Base-by-base conservation (phyloP, 768 basidiomycete species). In the Amanita muscaria region DNA sequence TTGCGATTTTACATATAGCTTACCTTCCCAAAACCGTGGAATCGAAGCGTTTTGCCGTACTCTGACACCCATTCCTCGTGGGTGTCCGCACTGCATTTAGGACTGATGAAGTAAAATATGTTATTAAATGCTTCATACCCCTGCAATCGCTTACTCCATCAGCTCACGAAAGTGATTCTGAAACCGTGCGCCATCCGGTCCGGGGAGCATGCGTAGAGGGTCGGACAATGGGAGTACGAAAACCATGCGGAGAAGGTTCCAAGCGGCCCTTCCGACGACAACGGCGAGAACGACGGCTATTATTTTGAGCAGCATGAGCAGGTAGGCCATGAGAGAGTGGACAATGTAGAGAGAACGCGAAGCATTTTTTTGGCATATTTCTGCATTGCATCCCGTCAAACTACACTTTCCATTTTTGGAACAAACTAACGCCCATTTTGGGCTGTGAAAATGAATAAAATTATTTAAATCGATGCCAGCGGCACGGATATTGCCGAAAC, bases 1-100 rank as follows among this genome's bases (percentile, higher is more conserved):
- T n/a, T 5, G 23, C 40, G 15, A 21, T 19, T 35, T 29, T 23
- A 40, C 27, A 7, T 12, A 23, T 21, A n/a, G 37, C 56, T 36
- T 48, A 74, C 75, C 55, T 56, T 67, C 31, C 76, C 77, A 56
- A 71, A 74, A 1, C 76, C 76, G 50, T 79, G 70, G 44, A 76
- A 74, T 32, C 70, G 58, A 47, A 76, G 73, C 1, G 74, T 77
- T 49, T 68, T 67, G 9, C 76, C 77, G 56, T 65, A 73, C 12
- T 49, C 55, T 44, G 59, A 61, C 19, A 62, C 59, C 73, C 73
- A 77, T 15, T 65, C 59, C 12, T 64, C 59, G 50, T 75, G 64
- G 1, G 65, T 67, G 4, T 58, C 52, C 6, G 65, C 55, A 48
- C 67, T 72, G 21, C 62, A 45, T 39, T 62, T 57, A 6, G 76